phyloP scores from a whole-genome alignment of 2,329 filamentous ascomycete genomes.

The Apiospora arundinis region DNA sequence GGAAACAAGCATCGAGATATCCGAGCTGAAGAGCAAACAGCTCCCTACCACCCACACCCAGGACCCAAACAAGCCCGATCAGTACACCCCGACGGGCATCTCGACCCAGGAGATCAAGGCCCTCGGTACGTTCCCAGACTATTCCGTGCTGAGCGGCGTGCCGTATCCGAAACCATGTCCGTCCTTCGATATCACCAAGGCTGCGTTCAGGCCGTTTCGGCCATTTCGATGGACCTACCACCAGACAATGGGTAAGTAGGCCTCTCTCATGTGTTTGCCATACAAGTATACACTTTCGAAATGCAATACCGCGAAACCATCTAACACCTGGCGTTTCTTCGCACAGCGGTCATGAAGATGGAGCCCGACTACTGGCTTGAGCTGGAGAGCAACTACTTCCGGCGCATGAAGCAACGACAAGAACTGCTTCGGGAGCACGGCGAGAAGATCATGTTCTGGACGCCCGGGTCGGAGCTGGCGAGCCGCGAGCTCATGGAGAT shows the following conservation, averaged over 20 bases:
- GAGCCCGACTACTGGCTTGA: constrained; percentile 91
- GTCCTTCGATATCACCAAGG: constrained; percentile 72
- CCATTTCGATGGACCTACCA: constrained; percentile 87
- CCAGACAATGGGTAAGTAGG: constrained; percentile 82
- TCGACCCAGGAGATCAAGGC: constrained; percentile 71
- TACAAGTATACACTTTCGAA: neutral
- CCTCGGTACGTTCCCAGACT: constrained; percentile 81
- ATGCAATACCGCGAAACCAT: constrained; percentile 1
- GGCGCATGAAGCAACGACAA: constrained; percentile 72
- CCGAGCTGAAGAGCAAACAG: constrained; percentile 21
- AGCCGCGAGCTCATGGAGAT: constrained; percentile 92
- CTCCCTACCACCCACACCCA: constrained; percentile 19
- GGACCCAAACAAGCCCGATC: constrained; percentile 17
- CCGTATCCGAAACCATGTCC: constrained; percentile 69
- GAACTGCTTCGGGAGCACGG: constrained; percentile 69
- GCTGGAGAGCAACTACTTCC: constrained; percentile 74
- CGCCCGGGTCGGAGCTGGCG: constrained; percentile 79
- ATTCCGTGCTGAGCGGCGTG: constrained; percentile 76
- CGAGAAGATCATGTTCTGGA: constrained; percentile 66
- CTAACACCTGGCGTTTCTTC: constrained; percentile 21
- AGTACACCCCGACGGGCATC: constrained; percentile 55
- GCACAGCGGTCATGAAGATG: constrained; percentile 74
- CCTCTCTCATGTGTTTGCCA: neutral
- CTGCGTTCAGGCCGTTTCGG: constrained; percentile 75
- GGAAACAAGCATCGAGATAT: neutral